Evolutionary conservation across 78 protist genomes (phyloP).

Genomic region (Bodo saltans): DNA sequence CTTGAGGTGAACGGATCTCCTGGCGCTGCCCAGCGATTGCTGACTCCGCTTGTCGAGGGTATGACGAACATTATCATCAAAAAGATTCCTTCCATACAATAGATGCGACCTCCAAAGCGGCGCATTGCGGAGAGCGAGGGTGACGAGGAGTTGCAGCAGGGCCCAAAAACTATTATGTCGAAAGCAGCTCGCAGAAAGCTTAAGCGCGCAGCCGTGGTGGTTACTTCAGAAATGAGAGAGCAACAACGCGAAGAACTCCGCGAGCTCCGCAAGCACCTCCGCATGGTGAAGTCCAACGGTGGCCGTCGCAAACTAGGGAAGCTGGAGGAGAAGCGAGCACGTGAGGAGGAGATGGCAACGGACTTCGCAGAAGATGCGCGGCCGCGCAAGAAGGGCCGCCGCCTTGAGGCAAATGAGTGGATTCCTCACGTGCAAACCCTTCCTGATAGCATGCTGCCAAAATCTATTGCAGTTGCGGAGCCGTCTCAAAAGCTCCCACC

Average conservation of each 20-base stretch:
- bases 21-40: background rate
- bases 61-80: background rate
- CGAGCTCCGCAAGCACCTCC: background rate
- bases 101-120: no score
- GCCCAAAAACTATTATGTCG: no score
- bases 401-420: no score
- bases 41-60: background rate
- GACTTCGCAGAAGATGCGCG: no score
- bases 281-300: background rate
- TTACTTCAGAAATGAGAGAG: background rate
- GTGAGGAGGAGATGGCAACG: background rate
- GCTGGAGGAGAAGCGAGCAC: background rate
- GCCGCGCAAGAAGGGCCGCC: no score
- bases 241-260: background rate
- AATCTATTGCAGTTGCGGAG: no score
- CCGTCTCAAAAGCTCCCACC: no score
- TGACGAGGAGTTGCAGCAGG: no score
- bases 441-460: no score
- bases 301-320: background rate
- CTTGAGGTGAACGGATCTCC: conserved; percentile 39
- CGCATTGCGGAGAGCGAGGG: no score
- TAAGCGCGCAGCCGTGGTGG: background rate
- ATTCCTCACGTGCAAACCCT: no score
- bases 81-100: no score
- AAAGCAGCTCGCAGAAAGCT: background rate